These are phyloP conservation scores for Anisodus acutangulus DNA, from an alignment of 257 asterid species.

Conservation along the genomic window DNA sequence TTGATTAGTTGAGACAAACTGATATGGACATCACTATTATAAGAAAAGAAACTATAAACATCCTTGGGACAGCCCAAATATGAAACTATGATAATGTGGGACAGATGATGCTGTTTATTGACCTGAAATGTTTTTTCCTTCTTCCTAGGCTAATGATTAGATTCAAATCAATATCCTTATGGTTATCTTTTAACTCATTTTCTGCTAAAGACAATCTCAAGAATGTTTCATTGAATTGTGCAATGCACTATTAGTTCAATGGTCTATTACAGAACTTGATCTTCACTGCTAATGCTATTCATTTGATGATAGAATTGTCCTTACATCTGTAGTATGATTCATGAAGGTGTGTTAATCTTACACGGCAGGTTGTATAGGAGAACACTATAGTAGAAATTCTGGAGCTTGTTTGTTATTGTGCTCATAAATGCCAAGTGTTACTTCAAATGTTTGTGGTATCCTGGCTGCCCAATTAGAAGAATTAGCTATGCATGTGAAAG, in stretches of 20 bases:
- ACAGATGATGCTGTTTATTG: neutral
- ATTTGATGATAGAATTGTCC: constrained; percentile 1
- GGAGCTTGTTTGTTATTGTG: constrained; percentile 71
- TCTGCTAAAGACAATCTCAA: neutral
- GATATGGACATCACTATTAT: neutral
- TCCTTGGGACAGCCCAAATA: neutral
- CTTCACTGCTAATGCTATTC: neutral
- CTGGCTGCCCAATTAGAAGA: constrained; percentile 48
- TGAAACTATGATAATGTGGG: neutral
- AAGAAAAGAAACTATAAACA: neutral
- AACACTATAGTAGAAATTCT: constrained; percentile 50
- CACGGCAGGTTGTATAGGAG: constrained; percentile 66
- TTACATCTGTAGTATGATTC: neutral
- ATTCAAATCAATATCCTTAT: neutral
- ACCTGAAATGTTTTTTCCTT: neutral
- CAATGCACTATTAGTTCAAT: neutral
- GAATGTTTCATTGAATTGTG: neutral
- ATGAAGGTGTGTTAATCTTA: constrained; percentile 29
- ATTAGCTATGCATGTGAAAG: constrained; percentile 3
- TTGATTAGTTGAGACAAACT: neutral
- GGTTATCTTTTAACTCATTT: neutral
- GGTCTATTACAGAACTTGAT: neutral
- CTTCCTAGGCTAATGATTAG: neutral
- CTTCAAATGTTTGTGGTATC: constrained; percentile 50
- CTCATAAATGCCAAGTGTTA: constrained; percentile 60